Base-by-base conservation (phyloP, 768 basidiomycete species). In the Candolleomyces eurysporus region DNA sequence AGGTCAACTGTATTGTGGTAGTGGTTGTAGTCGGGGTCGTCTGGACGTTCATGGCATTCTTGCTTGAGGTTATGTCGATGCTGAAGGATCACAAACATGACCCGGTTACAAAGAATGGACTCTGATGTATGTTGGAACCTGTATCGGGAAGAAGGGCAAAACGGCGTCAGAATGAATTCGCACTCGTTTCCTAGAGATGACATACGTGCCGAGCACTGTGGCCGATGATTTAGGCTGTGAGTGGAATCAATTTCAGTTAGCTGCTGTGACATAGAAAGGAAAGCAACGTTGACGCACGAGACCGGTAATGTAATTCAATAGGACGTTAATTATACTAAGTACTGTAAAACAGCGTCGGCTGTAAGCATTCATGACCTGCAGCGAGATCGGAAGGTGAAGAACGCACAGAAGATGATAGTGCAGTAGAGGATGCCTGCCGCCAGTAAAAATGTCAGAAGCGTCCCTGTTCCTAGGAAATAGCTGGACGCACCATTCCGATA, bases 21-120 rank as follows among this genome's bases (percentile, higher is more conserved):
- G 17, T 14, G 45, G 17, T 46, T 46, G 45, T 13, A 13, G 42
- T 46, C 14, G 1, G 16, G 17, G 17, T 21, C 6, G 45, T 46
- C 26, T 26, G 26, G 26, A 26, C 26, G 26, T 26, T 26, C 45
- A 7, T 46, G 16, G 45, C 1, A 17, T 46, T 46, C 45, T 7
- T 46, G 45, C 7, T 46, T 46, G 3, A 13, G 4, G 13, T 21
- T 5, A 46, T 50, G 58, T 36, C 59, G 40, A 14, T 54, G 60
- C 22, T 49, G 42, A n/a, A 61, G 60, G 53, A 61, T 56, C 17
- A 61, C 46, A 36, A 61, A 61, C 60, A 61, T 61, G 2, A 61
- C 60, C 10, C 60, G 14, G 46, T 30, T 55, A 53, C 60, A 61
- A 11, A 61, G 52, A 22, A 61, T 26, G 16, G 60, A 55, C 45